Conservation (phyloP, 225 moss, liverwort and hornwort species). For the Straminergon stramineum region DNA sequence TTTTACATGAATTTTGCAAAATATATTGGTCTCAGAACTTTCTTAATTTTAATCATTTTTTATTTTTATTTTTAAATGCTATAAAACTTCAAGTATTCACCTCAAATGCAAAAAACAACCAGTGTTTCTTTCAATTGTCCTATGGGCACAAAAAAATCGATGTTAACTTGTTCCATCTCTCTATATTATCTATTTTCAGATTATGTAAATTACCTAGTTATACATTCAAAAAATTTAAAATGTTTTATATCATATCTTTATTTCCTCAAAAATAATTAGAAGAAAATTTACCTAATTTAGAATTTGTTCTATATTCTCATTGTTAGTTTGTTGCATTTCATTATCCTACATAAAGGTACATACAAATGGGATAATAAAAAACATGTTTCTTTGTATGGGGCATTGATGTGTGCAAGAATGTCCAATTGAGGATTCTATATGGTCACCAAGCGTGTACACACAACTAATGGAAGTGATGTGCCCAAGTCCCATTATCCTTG, state of each 20-base stretch:
- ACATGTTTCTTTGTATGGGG: fast-evolving
- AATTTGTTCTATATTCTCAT: not conserved
- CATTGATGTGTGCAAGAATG: fast-evolving
- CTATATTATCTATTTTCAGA: not conserved
- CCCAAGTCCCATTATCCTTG: fast-evolving
- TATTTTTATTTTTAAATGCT: not conserved
- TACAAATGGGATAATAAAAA: not conserved
- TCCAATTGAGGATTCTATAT: fast-evolving
- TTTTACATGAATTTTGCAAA: not conserved
- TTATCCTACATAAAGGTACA: not conserved
- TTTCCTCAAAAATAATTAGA: not conserved
- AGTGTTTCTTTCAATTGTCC: not conserved
- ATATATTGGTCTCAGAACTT: too few species aligned
- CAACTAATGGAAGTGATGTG: not conserved
- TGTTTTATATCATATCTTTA: not conserved
- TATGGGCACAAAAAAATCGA: not conserved
- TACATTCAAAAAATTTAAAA: not conserved
- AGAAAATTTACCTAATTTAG: not conserved
- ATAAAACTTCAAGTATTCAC: fast-evolving
- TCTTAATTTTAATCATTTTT: not conserved
- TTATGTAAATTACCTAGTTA: not conserved
- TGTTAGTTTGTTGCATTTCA: not conserved
- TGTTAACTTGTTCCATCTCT: not conserved
- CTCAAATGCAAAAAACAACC: not conserved
- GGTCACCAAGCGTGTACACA: fast-evolving